Evolutionary conservation across 371 early-diverging fungal genomes (phyloP), one percentile per base, ranked within the genome.

Genomic region (Haplosporangium sp.): DNA sequence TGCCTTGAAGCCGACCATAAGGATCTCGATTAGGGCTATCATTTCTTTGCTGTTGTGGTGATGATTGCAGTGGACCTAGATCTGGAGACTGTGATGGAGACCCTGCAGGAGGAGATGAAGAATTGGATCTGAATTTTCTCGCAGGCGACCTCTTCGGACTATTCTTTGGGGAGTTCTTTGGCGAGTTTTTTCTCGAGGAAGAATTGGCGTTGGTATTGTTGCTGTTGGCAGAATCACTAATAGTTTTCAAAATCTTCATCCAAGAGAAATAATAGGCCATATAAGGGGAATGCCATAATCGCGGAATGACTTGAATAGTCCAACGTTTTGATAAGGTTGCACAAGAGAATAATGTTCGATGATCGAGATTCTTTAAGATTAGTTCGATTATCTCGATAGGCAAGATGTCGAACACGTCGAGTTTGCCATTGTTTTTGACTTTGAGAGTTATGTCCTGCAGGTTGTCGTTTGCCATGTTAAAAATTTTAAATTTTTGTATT

Each of bases 201-300:
- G 27, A 27, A 27, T 27, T 27, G 1, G 27, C 27, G 27, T 27
- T 27, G 27, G 27, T 27, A 7, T 19, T 20, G 39, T 7, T 37
- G 13, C 39, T 34, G 11, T 34, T 9, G 6, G 7, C 40, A 39
- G 56, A 27, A 2, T 1, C 38, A 50, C 37, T 56, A 34, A 74
- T 44, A 1, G 67, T 69, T 20, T 67, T 65, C 3, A 74, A 17
- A 10, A 82, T 59, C 55, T 62, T 70, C 65, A 59, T 67, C 83
- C 83, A 82, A 0, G 83, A 77, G 34, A 57, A 48, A 44, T 77
- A 77, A 52, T 82, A 82, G n/a, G 19, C 45, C 68, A 66, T 70
- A 62, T 63, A 74, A 0, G 83, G 83, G 7, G 61, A 17, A 39
- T 59, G 53, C 83, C 83, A 82, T 17, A 82, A 42, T 27, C 73